These are phyloP conservation scores for Chalaropsis ovoidea DNA, from an alignment of 2,329 filamentous ascomycete genomes.

Conservation along the genomic window DNA sequence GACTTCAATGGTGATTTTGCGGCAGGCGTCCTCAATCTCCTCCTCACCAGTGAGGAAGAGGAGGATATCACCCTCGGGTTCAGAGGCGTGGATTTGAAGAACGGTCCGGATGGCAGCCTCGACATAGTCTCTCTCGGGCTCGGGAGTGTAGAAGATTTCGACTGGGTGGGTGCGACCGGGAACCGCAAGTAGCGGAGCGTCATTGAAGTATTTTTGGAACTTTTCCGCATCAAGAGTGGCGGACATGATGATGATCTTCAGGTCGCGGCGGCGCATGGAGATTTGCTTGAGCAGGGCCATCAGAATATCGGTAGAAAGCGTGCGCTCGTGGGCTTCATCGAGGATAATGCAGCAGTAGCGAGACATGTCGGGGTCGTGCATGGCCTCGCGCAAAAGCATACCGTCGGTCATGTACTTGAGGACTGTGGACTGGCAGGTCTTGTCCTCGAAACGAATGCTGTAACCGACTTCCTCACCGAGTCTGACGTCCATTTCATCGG, in stretches of 20 bases:
- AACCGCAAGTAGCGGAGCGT: conserved; percentile 85
- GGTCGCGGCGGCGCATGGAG: conserved; percentile 65
- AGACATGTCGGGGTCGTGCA: conserved; percentile 85
- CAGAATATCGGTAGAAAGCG: conserved; percentile 89
- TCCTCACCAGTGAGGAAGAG: conserved; percentile 96
- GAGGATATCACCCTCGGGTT: conserved; percentile 84
- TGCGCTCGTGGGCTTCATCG: conserved; percentile 96
- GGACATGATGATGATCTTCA: conserved; percentile 99
- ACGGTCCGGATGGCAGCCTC: conserved; percentile 92
- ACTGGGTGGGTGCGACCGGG: conserved; percentile 92
- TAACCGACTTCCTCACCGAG: conserved; percentile 95
- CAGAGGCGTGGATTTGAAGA: conserved; percentile 88
- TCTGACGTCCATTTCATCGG: conserved; percentile 87
- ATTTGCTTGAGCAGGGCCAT: conserved; percentile 96
- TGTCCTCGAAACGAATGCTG: conserved; percentile 97
- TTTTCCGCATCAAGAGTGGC: conserved; percentile 95
- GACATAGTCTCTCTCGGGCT: conserved; percentile 92
- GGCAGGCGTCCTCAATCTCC: conserved; percentile 92
- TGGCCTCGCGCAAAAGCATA: conserved; percentile 92
- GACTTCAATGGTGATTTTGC: conserved; percentile 81
- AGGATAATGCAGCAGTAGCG: conserved; percentile 97
- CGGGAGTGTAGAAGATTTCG: conserved; percentile 96
- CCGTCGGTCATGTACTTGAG: conserved; percentile 99
- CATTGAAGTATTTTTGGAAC: conserved; percentile 94
- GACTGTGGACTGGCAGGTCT: conserved; percentile 75